These are phyloP conservation scores for Geranium rotundifolium DNA, from an alignment of 345 rosid species.

Conservation along the genomic window DNA sequence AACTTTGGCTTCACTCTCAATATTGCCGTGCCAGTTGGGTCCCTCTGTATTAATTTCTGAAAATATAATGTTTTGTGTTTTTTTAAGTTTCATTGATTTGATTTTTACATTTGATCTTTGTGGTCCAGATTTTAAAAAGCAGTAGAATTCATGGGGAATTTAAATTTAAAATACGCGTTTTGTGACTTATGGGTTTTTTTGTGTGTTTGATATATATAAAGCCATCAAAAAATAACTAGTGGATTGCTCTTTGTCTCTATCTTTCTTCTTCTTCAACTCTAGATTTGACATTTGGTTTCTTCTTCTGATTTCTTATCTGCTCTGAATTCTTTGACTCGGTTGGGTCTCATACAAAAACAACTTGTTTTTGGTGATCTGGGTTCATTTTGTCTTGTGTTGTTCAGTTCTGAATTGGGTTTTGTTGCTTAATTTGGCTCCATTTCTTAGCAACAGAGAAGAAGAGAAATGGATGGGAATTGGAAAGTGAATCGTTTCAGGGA, in stretches of 20 bases:
- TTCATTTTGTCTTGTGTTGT: neutral
- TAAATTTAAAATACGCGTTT: neutral
- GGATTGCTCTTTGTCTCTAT: neutral
- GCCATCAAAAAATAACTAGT: neutral
- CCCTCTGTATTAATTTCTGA: too few species aligned
- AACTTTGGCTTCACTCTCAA: too few species aligned
- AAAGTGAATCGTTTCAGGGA: conserved; percentile 20
- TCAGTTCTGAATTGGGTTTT: neutral
- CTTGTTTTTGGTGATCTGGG: neutral
- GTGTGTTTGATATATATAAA: neutral
- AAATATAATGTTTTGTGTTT: too few species aligned
- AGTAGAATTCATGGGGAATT: neutral
- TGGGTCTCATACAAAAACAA: too few species aligned
- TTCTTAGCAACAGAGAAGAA: neutral
- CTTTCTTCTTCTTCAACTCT: neutral
- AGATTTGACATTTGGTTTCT: neutral
- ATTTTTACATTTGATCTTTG: neutral
- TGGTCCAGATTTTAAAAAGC: neutral
- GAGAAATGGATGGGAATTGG: conserved; percentile 19
- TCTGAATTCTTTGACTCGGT: neutral
- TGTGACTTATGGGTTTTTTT: neutral
- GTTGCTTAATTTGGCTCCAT: neutral
- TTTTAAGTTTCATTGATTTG: too few species aligned
- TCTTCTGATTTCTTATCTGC: neutral
- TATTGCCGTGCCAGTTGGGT: too few species aligned